Conservation (phyloP, 2,329 filamentous ascomycete genomes). For the Teratosphaeria nubilosa region DNA sequence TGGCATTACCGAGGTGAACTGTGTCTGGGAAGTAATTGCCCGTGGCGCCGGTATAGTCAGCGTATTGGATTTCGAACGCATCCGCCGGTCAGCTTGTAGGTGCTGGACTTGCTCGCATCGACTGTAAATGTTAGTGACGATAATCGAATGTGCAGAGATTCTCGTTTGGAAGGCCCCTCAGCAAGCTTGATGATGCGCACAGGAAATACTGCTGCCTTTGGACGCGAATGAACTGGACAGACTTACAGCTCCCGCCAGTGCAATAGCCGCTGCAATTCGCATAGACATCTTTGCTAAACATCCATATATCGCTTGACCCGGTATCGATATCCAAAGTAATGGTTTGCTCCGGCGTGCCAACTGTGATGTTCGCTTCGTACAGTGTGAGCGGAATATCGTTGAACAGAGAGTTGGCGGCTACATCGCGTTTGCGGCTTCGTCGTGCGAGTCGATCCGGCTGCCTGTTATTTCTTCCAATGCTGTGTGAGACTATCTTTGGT, state of each 20-base stretch:
- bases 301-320: constrained; percentile 54
- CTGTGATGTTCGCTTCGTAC: constrained; percentile 47
- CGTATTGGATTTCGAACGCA: constrained; percentile 80
- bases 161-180: neutral
- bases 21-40: constrained; percentile 77
- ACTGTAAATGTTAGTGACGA: neutral
- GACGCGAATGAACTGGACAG: constrained; percentile 39
- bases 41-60: constrained; percentile 64
- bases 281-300: constrained; percentile 13
- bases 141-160: neutral
- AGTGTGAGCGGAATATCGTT: constrained; percentile 29
- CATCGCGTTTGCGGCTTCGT: neutral
- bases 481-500: neutral
- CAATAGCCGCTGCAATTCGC: neutral
- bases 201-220: constrained; percentile 39
- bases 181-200: constrained; percentile 23
- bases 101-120: constrained; percentile 58
- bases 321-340: constrained; percentile 52
- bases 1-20: constrained; percentile 48
- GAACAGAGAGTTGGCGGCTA: neutral
- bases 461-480: neutral
- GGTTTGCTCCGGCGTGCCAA: constrained; percentile 48
- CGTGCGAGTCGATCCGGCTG: neutral
- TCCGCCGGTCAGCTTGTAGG: constrained; percentile 53
- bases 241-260: constrained; percentile 51